Base-by-base conservation (phyloP, 495 filamentous ascomycete species). In the Aeminium ludgeri region DNA sequence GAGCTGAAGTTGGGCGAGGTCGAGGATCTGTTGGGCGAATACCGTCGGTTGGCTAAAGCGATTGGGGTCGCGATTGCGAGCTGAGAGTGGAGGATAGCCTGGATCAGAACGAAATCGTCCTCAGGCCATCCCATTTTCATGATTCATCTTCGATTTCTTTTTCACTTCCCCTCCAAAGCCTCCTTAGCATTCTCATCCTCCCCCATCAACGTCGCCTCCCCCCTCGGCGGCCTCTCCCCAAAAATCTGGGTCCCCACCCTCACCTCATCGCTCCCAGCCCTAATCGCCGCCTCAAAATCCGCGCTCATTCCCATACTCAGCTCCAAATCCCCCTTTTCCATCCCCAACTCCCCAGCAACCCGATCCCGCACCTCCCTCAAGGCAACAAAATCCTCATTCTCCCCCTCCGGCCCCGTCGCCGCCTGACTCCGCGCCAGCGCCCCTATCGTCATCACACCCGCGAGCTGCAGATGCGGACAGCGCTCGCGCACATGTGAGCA, bases 371-470 rank as follows among this genome's bases (percentile, higher is more conserved):
- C 75, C 57, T 79, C 68, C 30, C 58, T 65, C 59, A 97, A 57
- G 18, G 58, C 51, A 8, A 73, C 48, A 54, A 96, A 96, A 62
- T 97, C 89, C 58, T 86, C 84, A 61, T 97, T 97, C 61, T 87
- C 81, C 15, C 65, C 73, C 45, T 82, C 87, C 6, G 37, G 31
- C 17, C 73, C 76, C 8, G 73, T 75, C 2, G 67, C 80, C 27
- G 16, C 35, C 50, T 71, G 65, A 19, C 78, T 85, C 41, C 86
- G 60, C 36, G 83, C 86, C 54, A 97, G 89, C 13, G 85, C 84
- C 0, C 89, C 89, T 52, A 97, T 96, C 1, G 89, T 97, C 89
- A 97, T 97, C 4, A 97, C 55, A 0, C 89, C 89, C 40, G 79
- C 66, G 15, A 97, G 55, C 31, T 70, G 62, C 23, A 97, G 59